A percentile compares a stretch with the other conserved stretches of the same genome.
Conservation (phyloP, 192 early-diverging fungal genomes). For the Rhizoclosmatium sp. region DNA sequence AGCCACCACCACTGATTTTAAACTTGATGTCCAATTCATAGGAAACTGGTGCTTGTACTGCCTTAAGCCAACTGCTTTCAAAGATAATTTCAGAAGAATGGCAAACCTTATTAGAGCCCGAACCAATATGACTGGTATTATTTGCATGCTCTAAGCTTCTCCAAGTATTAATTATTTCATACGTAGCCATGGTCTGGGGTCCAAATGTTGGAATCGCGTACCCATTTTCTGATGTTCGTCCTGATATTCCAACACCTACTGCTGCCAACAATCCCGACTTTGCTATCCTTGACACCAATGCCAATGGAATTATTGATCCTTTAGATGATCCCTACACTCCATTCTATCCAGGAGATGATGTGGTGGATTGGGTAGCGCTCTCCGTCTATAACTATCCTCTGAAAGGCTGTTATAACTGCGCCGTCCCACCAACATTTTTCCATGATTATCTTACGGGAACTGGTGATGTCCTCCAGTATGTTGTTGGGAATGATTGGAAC, state of each 20-base stretch:
- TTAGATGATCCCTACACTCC: slow-evolving; percentile 50
- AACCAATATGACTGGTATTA: slow-evolving; percentile 56
- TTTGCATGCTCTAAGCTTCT: background rate
- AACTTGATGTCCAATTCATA: background rate
- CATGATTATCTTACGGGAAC: slow-evolving; percentile 13
- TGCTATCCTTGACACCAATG: slow-evolving; percentile 44
- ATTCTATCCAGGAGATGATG: slow-evolving; percentile 52
- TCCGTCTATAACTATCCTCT: slow-evolving; percentile 47
- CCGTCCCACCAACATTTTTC: slow-evolving; percentile 13
- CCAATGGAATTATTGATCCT: slow-evolving; percentile 37
- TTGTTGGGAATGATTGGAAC: background rate
- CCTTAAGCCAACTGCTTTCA: slow-evolving; percentile 39
- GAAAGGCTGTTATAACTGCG: slow-evolving; percentile 7
- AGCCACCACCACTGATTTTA: background rate
- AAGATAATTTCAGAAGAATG: slow-evolving; percentile 36
- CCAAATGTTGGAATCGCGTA: slow-evolving; percentile 55
- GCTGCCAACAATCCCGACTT: slow-evolving; percentile 28
- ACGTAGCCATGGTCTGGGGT: slow-evolving; percentile 56
- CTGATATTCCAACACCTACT: background rate
- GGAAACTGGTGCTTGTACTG: slow-evolving; percentile 44
- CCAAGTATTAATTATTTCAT: background rate
- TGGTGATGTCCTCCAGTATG: background rate
- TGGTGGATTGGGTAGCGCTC: slow-evolving; percentile 53
- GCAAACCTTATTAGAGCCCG: slow-evolving; percentile 34
- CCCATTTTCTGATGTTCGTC: slow-evolving; percentile 35